These are phyloP conservation scores for Tetrahymena elliotti DNA, from an alignment of 73 alveolate genomes.

Conservation along the genomic window DNA sequence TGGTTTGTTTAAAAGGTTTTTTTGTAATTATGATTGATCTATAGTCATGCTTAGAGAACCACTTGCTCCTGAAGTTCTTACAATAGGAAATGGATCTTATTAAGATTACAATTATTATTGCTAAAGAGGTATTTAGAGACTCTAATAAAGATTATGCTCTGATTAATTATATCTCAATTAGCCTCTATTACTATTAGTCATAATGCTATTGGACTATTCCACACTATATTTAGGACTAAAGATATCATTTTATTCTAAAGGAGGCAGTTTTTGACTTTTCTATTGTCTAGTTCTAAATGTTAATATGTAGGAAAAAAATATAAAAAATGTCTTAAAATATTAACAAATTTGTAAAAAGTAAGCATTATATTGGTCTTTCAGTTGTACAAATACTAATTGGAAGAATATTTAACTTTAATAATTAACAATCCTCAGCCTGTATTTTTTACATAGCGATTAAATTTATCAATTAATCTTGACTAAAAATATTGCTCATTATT, in stretches of 20 bases:
- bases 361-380: not conserved
- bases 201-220: not conserved
- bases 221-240: not conserved
- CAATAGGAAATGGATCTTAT: not conserved
- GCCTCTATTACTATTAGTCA: not conserved
- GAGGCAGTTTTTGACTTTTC: not conserved
- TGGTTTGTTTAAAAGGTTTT: not conserved
- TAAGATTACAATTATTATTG: not conserved
- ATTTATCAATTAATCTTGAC: not conserved
- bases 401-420: not conserved
- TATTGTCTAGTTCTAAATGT: not conserved
- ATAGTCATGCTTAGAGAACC: not conserved
- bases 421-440: not conserved
- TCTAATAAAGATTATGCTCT: not conserved
- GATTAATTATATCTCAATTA: not conserved
- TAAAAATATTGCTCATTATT: not conserved
- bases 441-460: too few relatives aligned
- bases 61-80: not conserved
- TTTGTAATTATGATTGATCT: not conserved
- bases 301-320: not conserved
- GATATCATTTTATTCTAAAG: not conserved
- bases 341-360: not conserved
- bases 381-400: not conserved
- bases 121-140: not conserved
- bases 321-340: not conserved